Percentiles rank a stretch among this genome's conserved stretches.
These are phyloP conservation scores for Aureobasidium lini DNA, from an alignment of 2,329 filamentous ascomycete species.

Conservation along the genomic window DNA sequence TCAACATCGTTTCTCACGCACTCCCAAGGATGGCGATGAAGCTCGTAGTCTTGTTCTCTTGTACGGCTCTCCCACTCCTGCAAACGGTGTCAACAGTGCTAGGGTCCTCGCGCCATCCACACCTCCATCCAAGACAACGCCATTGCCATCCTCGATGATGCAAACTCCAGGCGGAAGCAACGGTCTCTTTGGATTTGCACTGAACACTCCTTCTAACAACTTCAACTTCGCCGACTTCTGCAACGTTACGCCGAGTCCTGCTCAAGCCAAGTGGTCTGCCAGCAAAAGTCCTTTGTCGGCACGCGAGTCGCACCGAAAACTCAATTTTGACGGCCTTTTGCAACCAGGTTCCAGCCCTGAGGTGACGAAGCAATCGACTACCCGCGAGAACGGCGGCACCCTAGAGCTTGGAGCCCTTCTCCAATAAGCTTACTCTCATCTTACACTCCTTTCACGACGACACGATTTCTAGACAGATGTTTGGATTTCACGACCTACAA, in stretches of 20 bases:
- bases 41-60: conserved; percentile 80
- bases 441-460: conserved; percentile 10
- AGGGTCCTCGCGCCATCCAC: conserved; percentile 47
- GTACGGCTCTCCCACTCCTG: conserved; percentile 84
- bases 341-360: conserved; percentile 44
- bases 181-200: conserved; percentile 51
- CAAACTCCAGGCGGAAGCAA: conserved; percentile 66
- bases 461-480: conserved; percentile 7
- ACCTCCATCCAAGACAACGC: conserved; percentile 47
- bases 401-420: conserved; percentile 50
- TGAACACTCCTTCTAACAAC: conserved; percentile 71
- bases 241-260: conserved; percentile 93
- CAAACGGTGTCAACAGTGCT: conserved; percentile 44
- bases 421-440: background rate
- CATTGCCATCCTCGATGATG: conserved; percentile 78
- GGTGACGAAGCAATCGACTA: conserved; percentile 25
- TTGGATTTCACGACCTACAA: conserved; percentile 8
- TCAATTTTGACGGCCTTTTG: conserved; percentile 75
- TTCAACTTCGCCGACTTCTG: conserved; percentile 97
- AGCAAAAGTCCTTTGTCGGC: conserved; percentile 62
- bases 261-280: conserved; percentile 69
- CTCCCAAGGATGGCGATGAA: conserved; percentile 62
- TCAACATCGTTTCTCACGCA: conserved; percentile 37
- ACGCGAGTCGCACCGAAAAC: conserved; percentile 62
- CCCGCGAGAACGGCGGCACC: conserved; percentile 47